Percentiles rank a stretch among this genome's conserved stretches.
phyloP scores from a whole-genome alignment of 345 rosid genomes.

The Alliaria petiolata region DNA sequence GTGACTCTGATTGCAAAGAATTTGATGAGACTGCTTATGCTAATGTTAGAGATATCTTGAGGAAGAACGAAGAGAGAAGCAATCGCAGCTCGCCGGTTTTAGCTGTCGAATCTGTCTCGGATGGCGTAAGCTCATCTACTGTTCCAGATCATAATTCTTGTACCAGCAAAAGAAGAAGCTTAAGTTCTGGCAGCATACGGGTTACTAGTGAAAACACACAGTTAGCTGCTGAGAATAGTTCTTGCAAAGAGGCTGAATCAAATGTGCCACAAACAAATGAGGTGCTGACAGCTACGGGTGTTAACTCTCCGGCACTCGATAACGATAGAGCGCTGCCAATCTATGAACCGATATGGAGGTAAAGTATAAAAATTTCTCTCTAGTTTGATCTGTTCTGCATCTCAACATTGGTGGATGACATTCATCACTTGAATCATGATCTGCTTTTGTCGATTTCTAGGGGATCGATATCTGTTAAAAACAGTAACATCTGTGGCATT shows the following conservation, averaged over 20 bases:
- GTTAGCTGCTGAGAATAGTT: not conserved
- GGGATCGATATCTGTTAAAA: constrained; percentile 41
- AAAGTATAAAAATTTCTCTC: not conserved
- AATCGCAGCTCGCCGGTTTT: not conserved
- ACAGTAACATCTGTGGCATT: constrained; percentile 13
- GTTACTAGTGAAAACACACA: not conserved
- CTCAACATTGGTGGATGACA: not conserved
- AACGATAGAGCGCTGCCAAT: constrained; percentile 49
- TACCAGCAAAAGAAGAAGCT: not conserved
- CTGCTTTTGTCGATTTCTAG: constrained; percentile 34
- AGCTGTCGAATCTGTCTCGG: not conserved
- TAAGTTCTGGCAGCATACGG: not conserved
- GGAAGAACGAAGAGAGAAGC: not conserved
- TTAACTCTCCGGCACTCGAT: not conserved
- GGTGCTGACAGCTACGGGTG: not conserved
- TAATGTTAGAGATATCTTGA: not conserved
- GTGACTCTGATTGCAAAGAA: not conserved
- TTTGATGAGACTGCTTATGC: not conserved
- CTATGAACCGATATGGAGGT: constrained; percentile 64
- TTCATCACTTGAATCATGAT: constrained; percentile 6
- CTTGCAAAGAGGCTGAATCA: constrained; percentile 22
- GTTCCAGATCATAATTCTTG: not conserved
- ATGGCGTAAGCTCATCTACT: not conserved
- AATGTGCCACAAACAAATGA: not conserved
- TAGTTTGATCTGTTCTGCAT: not conserved